phyloP scores from a whole-genome alignment of 208 protist genomes.

The Acanthamoeba sp. region DNA sequence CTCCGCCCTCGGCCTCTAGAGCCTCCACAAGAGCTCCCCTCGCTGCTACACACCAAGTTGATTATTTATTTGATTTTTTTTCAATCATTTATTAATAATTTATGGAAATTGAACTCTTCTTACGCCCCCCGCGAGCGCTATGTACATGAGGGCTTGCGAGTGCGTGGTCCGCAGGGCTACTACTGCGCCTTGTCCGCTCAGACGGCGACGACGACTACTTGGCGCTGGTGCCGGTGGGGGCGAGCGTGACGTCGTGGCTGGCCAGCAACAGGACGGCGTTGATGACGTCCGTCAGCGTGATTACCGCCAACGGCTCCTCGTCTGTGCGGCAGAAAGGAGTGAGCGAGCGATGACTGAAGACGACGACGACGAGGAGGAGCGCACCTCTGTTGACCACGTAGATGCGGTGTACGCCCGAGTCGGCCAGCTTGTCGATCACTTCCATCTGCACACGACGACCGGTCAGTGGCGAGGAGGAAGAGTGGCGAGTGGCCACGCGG shows the following conservation, averaged over 20 bases:
- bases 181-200: too few relatives aligned
- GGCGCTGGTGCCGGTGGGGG: neutral
- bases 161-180: too few relatives aligned
- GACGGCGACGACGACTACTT: too few relatives aligned
- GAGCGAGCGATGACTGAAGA: neutral
- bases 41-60: too few relatives aligned
- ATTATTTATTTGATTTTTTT: too few relatives aligned
- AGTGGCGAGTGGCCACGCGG: too few relatives aligned
- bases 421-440: slow-evolving; percentile 51
- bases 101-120: too few relatives aligned
- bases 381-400: slow-evolving; percentile 61
- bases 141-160: too few relatives aligned
- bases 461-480: neutral
- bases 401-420: slow-evolving; percentile 33
- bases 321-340: neutral
- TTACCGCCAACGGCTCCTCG: slow-evolving; percentile 42
- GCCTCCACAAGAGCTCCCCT: neutral
- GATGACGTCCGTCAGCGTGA: slow-evolving; percentile 73
- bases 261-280: slow-evolving; percentile 48
- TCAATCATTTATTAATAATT: too few relatives aligned
- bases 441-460: neutral
- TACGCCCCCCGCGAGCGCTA: too few relatives aligned
- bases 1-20: slow-evolving; percentile 41
- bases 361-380: neutral
- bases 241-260: neutral